Base-by-base conservation (phyloP, 805 yeast species). In the Cyberlindnera euphorbiae region DNA sequence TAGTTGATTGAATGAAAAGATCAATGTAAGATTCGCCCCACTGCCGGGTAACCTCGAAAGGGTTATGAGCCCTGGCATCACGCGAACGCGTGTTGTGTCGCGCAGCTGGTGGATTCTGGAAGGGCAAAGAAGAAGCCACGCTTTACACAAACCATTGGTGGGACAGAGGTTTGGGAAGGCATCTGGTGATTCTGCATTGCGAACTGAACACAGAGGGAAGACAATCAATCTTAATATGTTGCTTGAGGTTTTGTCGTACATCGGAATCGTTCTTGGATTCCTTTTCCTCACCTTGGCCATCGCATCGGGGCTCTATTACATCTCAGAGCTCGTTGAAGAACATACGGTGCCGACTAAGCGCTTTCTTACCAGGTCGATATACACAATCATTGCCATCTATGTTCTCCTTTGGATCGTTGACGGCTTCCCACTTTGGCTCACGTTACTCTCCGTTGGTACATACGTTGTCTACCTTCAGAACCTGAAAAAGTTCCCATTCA, bases 241-340 rank as follows among this genome's bases (percentile, higher is more conserved):
- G 35, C 59, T 82, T 16, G 69, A 72, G 45, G 38, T 79, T 11
- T 56, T 83, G 2, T 77, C 89, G 2, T 69, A 75, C 37, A 55
- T 69, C 3, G 93, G 93, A 12, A 64, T 75, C 1, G 58, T 75
- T 0, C 52, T 70, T 0, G 93, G 89, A 4, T 81, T 82, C 47
- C 49, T 74, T 2, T 71, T 76, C 38, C 64, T 77, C 35, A 77
- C 83, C 0, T 62, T 79, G 23, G 73, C 86, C 15, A 79, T 83
- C 41, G 97, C 97, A 0, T 84, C 95, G 2, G 97, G 96, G 0
- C 66, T 93, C 23, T 93, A 88, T 66, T 89, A 88, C 52, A 67
- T 90, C 26, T 84, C 95, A 8, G 98, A 93, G 56, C 63, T 88
- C 22, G 95, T 93, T 12, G 98, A 93, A 56, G 97, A 89, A 53